Evolutionary conservation across 768 basidiomycete genomes (phyloP).

Genomic region (Hydnum rufescens): DNA sequence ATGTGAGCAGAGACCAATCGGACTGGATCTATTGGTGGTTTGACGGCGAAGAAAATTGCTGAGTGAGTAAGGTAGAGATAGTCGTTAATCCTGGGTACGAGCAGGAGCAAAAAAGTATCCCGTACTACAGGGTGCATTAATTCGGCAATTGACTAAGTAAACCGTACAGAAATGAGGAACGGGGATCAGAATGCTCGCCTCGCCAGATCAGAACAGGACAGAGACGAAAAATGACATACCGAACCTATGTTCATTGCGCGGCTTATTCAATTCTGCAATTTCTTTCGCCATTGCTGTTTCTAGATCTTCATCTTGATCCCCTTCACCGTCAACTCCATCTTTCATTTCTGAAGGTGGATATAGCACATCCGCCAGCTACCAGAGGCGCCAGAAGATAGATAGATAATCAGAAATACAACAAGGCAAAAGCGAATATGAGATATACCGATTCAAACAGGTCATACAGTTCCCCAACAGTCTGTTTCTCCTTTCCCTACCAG

Average conservation of each 20-base stretch:
- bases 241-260: conserved; percentile 42
- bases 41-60: conserved; percentile 72
- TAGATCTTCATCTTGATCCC: conserved; percentile 26
- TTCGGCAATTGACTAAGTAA: conserved; percentile 46
- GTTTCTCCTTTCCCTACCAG: conserved; percentile 47
- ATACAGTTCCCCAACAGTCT: conserved; percentile 53
- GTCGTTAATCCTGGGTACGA: no score
- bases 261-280: conserved; percentile 46
- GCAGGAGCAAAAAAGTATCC: not conserved
- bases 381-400: not conserved
- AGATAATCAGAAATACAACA: not conserved
- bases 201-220: no score
- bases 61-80: not conserved
- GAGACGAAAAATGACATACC: conserved; percentile 23
- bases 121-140: conserved; percentile 62
- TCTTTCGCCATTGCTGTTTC: conserved; percentile 58
- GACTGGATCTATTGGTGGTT: conserved; percentile 58
- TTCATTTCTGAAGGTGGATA: conserved; percentile 31
- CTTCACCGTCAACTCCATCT: conserved; percentile 19
- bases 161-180: not conserved
- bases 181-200: not conserved
- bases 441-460: conserved; percentile 57
- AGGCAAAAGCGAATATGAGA: not conserved
- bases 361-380: conserved; percentile 46
- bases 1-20: conserved; percentile 44